A percentile compares a stretch with the other conserved stretches of the same genome.
Evolutionary conservation across 225 moss, liverwort and hornwort species (phyloP).

Genomic region (Polytrichum formosum): DNA sequence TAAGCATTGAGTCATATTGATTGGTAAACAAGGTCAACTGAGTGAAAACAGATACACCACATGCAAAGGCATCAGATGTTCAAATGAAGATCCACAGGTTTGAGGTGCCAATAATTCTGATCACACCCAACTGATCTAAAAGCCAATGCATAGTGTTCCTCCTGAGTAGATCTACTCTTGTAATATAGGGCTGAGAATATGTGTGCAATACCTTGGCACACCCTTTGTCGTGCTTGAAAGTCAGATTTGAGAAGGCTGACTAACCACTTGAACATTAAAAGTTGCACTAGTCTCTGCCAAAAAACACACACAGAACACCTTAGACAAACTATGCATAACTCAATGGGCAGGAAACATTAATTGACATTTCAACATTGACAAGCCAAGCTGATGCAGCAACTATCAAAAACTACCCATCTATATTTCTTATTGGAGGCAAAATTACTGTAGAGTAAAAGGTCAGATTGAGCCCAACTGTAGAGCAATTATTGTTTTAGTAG

Average conservation of each 20-base stretch:
- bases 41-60: not conserved
- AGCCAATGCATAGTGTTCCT: not conserved
- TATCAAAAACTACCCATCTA: too few species aligned
- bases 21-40: not conserved
- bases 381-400: too few species aligned
- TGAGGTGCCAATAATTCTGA: not conserved
- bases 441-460: too few species aligned
- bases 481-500: too few species aligned
- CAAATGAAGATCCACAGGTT: not conserved
- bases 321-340: not conserved
- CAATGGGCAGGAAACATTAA: too few species aligned
- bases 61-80: not conserved
- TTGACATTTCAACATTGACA: too few species aligned
- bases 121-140: too few species aligned
- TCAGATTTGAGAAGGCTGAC: conserved; percentile 45
- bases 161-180: not conserved
- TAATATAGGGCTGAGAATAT: not conserved
- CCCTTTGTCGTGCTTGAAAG: conserved; percentile 49
- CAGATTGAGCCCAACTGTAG: too few species aligned
- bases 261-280: conserved; percentile 47
- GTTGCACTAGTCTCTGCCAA: conserved; percentile 43
- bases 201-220: conserved; percentile 32
- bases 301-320: not conserved
- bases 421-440: too few species aligned
- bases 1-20: not conserved